phyloP scores from a whole-genome alignment of 805 yeast species.

The Vanderwaltozyma verrucispora region DNA sequence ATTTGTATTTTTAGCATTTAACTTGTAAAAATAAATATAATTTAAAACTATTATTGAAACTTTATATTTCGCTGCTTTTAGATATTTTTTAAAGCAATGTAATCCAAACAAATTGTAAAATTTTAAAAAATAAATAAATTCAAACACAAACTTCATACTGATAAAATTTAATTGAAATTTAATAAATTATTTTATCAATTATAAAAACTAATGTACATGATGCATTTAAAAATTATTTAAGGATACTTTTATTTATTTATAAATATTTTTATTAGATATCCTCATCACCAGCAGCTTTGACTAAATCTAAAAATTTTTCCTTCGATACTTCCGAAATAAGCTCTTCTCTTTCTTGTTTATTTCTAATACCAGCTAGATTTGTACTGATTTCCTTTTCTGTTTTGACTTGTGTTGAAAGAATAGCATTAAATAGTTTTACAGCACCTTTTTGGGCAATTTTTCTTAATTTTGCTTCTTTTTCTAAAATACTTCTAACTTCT shows the following conservation, averaged over 20 bases:
- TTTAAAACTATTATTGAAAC: background rate
- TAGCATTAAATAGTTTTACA: slow-evolving; percentile 73
- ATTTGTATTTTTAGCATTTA: no score
- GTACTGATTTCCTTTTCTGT: slow-evolving; percentile 42
- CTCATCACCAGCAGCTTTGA: slow-evolving; percentile 60
- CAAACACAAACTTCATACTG: no score
- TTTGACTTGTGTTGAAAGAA: slow-evolving; percentile 63
- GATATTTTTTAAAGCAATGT: no score
- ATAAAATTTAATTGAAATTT: no score
- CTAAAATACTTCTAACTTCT: slow-evolving; percentile 44
- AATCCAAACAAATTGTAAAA: no score
- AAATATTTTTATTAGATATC: background rate
- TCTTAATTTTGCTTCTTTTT: slow-evolving; percentile 56
- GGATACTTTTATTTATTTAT: background rate
- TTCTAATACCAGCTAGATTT: slow-evolving; percentile 33
- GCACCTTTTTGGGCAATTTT: slow-evolving; percentile 86
- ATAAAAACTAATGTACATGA: background rate
- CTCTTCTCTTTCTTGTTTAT: slow-evolving; percentile 40
- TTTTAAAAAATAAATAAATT: no score
- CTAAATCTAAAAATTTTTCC: slow-evolving; percentile 81
- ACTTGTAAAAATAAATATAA: background rate
- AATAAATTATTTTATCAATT: no score
- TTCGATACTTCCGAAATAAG: slow-evolving; percentile 72
- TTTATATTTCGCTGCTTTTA: background rate
- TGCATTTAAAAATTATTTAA: background rate